A percentile compares a stretch with the other conserved stretches of the same genome.
phyloP scores from a whole-genome alignment of 1,284 basidiomycete genomes.

The Cronartium quercuum region DNA sequence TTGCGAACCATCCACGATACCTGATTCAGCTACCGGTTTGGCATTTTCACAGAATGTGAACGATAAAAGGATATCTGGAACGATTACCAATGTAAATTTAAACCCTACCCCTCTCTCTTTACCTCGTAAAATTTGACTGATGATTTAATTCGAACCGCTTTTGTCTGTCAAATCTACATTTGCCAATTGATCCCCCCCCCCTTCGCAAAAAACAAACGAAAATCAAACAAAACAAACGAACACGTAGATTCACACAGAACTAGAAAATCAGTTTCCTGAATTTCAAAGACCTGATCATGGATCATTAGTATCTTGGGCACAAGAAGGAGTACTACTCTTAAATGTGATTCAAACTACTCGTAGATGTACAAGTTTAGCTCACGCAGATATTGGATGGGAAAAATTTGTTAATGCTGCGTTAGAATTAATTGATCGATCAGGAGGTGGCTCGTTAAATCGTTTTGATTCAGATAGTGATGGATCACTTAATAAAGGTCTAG shows the following conservation, averaged over 20 bases:
- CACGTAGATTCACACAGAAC: slow-evolving; percentile 34
- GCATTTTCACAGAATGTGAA: slow-evolving; percentile 21
- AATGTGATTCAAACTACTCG: slow-evolving; percentile 16
- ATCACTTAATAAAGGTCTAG: slow-evolving; percentile 2
- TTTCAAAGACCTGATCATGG: not conserved
- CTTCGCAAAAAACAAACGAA: not conserved
- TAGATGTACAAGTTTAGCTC: not conserved
- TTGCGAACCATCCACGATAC: not conserved
- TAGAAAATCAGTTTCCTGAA: slow-evolving; percentile 8
- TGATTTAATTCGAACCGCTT: too few species aligned
- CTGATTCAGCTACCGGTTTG: slow-evolving; percentile 6
- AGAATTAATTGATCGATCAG: slow-evolving; percentile 2
- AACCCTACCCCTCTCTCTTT: not conserved
- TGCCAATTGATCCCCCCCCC: too few species aligned
- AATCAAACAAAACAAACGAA: too few species aligned
- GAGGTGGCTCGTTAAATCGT: not conserved
- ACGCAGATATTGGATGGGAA: slow-evolving; percentile 12
- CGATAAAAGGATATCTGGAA: not conserved
- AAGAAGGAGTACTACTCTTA: slow-evolving; percentile 10
- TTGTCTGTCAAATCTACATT: too few species aligned
- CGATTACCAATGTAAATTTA: slow-evolving; percentile 7
- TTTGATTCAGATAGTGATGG: not conserved
- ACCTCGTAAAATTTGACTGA: too few species aligned
- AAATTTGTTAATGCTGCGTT: not conserved
- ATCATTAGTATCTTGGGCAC: slow-evolving; percentile 25